These are phyloP conservation scores for Trichosporon inkin DNA, from an alignment of 1,284 basidiomycete genomes.

Conservation along the genomic window DNA sequence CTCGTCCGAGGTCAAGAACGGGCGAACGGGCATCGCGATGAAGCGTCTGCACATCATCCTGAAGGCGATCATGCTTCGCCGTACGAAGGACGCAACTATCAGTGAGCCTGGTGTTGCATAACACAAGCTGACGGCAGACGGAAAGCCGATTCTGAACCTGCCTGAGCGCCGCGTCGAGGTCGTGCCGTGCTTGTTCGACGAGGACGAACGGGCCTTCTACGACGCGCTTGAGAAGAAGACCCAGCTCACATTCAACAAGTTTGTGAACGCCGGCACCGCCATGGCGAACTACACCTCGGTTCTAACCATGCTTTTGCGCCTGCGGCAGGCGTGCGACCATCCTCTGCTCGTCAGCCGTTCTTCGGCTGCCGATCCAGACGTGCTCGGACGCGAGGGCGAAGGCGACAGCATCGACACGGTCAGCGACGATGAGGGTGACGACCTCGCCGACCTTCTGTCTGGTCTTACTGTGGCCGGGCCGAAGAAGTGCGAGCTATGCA, in stretches of 20 bases:
- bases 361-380: constrained; percentile 61
- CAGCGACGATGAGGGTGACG: constrained; percentile 63
- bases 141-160: constrained; percentile 78
- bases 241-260: constrained; percentile 63
- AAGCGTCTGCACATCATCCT: constrained; percentile 80
- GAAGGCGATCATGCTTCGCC: constrained; percentile 81
- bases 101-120: constrained; percentile 27
- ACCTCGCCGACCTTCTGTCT: constrained; percentile 70
- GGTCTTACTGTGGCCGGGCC: constrained; percentile 61
- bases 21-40: constrained; percentile 67
- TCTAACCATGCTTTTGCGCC: constrained; percentile 72
- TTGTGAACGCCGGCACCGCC: constrained; percentile 57
- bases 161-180: constrained; percentile 71
- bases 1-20: constrained; percentile 70
- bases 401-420: constrained; percentile 54
- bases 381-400: constrained; percentile 58
- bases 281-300: constrained; percentile 77
- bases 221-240: constrained; percentile 70
- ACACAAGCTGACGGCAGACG: constrained; percentile 56
- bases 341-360: constrained; percentile 72
- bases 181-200: constrained; percentile 67
- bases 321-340: constrained; percentile 90
- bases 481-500: constrained; percentile 72
- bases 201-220: constrained; percentile 78
- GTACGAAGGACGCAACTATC: constrained; percentile 73